A percentile compares a stretch with the other conserved stretches of the same genome.
These are phyloP conservation scores for Epichloe sylvatica DNA, from an alignment of 2,329 filamentous ascomycete genomes.

Conservation along the genomic window DNA sequence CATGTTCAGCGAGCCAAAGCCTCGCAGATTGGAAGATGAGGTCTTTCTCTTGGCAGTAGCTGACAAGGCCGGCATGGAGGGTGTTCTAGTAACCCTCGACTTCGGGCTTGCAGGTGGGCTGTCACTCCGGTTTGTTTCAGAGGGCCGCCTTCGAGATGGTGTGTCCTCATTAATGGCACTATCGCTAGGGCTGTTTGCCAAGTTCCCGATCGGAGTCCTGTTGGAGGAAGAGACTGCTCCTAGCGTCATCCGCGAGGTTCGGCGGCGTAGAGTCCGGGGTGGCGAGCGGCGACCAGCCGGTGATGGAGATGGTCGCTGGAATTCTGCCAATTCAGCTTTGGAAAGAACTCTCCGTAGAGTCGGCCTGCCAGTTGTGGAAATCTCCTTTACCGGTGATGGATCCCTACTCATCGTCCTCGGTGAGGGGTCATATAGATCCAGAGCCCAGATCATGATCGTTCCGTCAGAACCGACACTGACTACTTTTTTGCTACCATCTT, in stretches of 20 bases:
- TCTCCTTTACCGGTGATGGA: slow-evolving; percentile 40
- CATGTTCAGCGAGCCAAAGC: slow-evolving; percentile 43
- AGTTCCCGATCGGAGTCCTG: slow-evolving; percentile 26
- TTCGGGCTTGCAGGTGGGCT: slow-evolving; percentile 40
- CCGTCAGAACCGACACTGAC: slow-evolving; percentile 69
- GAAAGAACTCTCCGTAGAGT: slow-evolving; percentile 78
- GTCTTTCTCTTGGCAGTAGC: slow-evolving; percentile 34
- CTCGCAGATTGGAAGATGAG: slow-evolving; percentile 31
- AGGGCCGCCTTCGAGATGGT: slow-evolving; percentile 34
- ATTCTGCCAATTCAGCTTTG: slow-evolving; percentile 72
- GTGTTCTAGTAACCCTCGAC: slow-evolving; percentile 31
- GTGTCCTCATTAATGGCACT: slow-evolving; percentile 29
- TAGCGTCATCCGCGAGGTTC: slow-evolving; percentile 39
- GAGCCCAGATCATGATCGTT: slow-evolving; percentile 67
- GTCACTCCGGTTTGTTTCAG: slow-evolving; percentile 27
- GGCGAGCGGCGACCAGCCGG: slow-evolving; percentile 38
- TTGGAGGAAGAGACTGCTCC: slow-evolving; percentile 17
- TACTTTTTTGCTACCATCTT: slow-evolving; percentile 41
- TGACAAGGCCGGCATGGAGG: slow-evolving; percentile 40
- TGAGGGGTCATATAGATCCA: slow-evolving; percentile 35
- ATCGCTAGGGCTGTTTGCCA: slow-evolving; percentile 27
- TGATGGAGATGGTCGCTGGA: slow-evolving; percentile 40
- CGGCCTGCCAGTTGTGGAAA: slow-evolving; percentile 46
- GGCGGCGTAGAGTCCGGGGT: slow-evolving; percentile 37
- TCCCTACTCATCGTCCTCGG: slow-evolving; percentile 32